Percentiles rank a stretch among this genome's conserved stretches.
phyloP scores from a whole-genome alignment of 2,329 filamentous ascomycete species.

The Xenosphaeropsis pyriputrescens region DNA sequence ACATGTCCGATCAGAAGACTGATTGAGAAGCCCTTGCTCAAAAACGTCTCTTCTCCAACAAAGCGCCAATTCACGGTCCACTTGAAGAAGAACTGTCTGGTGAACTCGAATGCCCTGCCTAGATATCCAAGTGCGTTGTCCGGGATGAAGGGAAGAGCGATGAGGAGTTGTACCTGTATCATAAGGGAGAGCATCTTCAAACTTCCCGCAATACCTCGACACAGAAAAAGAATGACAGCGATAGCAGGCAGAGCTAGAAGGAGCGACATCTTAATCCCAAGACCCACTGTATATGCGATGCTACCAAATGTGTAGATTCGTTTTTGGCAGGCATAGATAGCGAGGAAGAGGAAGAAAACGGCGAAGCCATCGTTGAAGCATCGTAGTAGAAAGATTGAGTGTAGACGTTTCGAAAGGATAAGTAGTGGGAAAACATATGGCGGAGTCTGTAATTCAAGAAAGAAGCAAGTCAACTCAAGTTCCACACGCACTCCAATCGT shows the following conservation, averaged over 20 bases:
- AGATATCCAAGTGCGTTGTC: constrained; percentile 58
- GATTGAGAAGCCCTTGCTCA: constrained; percentile 48
- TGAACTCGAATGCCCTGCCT: constrained; percentile 76
- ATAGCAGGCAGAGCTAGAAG: constrained; percentile 73
- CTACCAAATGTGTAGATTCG: constrained; percentile 60
- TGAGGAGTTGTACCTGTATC: constrained; percentile 58
- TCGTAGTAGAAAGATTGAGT: constrained; percentile 84
- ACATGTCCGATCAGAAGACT: constrained; percentile 39
- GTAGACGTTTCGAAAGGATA: constrained; percentile 77
- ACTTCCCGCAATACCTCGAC: constrained; percentile 48
- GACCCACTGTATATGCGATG: constrained; percentile 58
- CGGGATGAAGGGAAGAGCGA: constrained; percentile 53
- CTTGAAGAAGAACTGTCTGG: constrained; percentile 82
- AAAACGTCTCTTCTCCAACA: constrained; percentile 68
- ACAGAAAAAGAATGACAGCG: constrained; percentile 61
- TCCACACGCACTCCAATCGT: too few species aligned
- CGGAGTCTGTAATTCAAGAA: constrained; percentile 39
- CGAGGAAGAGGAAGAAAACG: constrained; percentile 65
- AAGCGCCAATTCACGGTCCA: constrained; percentile 99
- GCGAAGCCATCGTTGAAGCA: constrained; percentile 96
- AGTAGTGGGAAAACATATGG: constrained; percentile 80
- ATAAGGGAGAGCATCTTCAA: constrained; percentile 60
- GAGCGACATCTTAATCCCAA: constrained; percentile 93
- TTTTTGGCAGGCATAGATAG: constrained; percentile 67
- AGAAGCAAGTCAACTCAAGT: constrained; percentile 2